Evolutionary conservation across 768 basidiomycete species (phyloP), one percentile per base, ranked within the genome.

Genomic region (Trametes cinnabarina): DNA sequence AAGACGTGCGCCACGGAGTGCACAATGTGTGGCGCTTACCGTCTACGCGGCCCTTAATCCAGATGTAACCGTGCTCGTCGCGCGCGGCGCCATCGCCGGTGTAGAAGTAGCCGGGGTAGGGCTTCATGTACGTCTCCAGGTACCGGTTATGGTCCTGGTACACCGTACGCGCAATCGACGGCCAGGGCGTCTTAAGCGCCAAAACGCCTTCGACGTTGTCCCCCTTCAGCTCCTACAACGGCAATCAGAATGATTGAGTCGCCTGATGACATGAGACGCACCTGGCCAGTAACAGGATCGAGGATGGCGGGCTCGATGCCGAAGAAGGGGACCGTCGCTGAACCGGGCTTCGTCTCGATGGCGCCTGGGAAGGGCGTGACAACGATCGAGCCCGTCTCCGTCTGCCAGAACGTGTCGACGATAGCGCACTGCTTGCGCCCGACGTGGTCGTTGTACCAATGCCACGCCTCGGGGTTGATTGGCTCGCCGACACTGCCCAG

Each of bases 391-490:
- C 97, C 97, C 0, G 97, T 98, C 77, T 99, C 96, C 0, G 97
- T 99, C 82, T 98, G 95, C 86, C 92, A 94, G 75, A 85, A 94
- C 3, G 92, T 96, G 74, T 97, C 94, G 40, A 96, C 94, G 63
- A 98, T 86, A 6, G 96, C 93, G 69, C 92, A 95, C 72, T 98
- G 82, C 63, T 74, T 79, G 67, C 83, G 82, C 10, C 96, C 97
- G 52, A 97, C 94, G 68, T 93, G 84, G 68, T 97, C 94, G 72
- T 96, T 94, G 75, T 95, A 97, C 96, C 96, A 98, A 66, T 95
- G 84, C 96, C 97, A 98, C 11, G 96, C 96, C 72, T 98, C 96
- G 25, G 95, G 94, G 74, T 98, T 98, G 79, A 99, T 98, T 1
- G 97, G 97, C 76, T 99, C 97, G 54, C 96, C 97, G 43, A 98